These are phyloP conservation scores for Suillus ampliporus DNA, from an alignment of 768 basidiomycete genomes.

Conservation along the genomic window DNA sequence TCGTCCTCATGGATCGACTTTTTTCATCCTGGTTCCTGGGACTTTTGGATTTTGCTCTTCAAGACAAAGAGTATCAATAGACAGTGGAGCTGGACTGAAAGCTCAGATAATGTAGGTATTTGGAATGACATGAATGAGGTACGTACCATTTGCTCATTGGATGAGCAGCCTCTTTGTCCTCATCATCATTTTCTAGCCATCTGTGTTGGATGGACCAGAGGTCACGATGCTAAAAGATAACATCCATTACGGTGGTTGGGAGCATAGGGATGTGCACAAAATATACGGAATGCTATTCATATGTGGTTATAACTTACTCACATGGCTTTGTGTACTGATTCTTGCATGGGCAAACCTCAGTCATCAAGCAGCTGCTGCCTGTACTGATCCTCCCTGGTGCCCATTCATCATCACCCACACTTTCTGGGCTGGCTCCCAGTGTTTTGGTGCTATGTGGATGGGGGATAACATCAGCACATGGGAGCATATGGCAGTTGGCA, in stretches of 20 bases:
- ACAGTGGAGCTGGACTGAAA: conserved; percentile 78
- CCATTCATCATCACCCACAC: conserved; percentile 96
- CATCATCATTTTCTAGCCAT: conserved; percentile 58
- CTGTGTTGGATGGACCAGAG: conserved; percentile 97
- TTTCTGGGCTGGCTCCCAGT: conserved; percentile 95
- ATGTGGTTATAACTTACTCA: conserved; percentile 40
- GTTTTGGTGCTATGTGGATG: conserved; percentile 98
- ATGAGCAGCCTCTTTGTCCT: background rate
- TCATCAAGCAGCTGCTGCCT: conserved; percentile 79
- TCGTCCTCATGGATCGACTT: conserved; percentile 97
- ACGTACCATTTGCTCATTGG: conserved; percentile 18
- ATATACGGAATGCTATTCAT: conserved; percentile 95
- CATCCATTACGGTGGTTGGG: conserved; percentile 93
- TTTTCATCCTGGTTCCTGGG: conserved; percentile 90
- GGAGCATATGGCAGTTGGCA: conserved; percentile 94
- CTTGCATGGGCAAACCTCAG: conserved; percentile 74
- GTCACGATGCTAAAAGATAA: conserved; percentile 81
- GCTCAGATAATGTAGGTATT: conserved; percentile 85
- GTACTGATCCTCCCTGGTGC: conserved; percentile 76
- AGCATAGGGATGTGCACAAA: conserved; percentile 96
- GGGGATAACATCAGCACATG: conserved; percentile 97
- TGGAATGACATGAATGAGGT: conserved; percentile 99
- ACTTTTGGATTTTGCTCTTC: conserved; percentile 91
- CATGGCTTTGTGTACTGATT: background rate
- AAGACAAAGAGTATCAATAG: conserved; percentile 58